Evolutionary conservation across 2,329 filamentous ascomycete genomes (phyloP).

Genomic region (Penicillium crustosum): DNA sequence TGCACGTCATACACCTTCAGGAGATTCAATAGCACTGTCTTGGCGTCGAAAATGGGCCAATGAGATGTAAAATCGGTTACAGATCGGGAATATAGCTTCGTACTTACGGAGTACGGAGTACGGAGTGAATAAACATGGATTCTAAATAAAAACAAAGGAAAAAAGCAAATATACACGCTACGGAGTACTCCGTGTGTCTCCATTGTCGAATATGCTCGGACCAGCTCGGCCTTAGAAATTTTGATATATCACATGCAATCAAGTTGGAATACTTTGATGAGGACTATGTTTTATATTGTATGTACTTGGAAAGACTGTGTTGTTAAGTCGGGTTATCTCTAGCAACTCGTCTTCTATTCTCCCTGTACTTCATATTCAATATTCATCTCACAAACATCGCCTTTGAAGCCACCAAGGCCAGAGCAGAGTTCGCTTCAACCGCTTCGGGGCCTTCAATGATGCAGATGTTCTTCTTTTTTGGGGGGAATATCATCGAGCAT

Average conservation of each 20-base stretch:
- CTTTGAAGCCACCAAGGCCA: conserved; percentile 10
- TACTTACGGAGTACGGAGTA: too few relatives aligned
- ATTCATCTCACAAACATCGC: conserved; percentile 10
- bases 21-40: background rate
- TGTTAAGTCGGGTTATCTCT: conserved; percentile 11
- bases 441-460: background rate
- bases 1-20: background rate
- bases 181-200: background rate
- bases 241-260: conserved; percentile 2
- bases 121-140: background rate
- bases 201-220: background rate
- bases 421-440: background rate
- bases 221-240: background rate
- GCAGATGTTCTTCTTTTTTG: conserved; percentile 14
- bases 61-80: background rate
- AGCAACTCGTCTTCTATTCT: conserved; percentile 14
- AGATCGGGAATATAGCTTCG: background rate
- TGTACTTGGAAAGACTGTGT: conserved; percentile 9
- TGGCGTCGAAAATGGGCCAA: background rate
- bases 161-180: background rate
- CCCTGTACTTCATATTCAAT: conserved; percentile 12
- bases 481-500: conserved; percentile 16
- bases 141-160: background rate
- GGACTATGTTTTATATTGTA: conserved; percentile 9
- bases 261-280: conserved; percentile 2